Base-by-base conservation (phyloP, 495 filamentous ascomycete genomes). In the Penicillium pulvis region DNA sequence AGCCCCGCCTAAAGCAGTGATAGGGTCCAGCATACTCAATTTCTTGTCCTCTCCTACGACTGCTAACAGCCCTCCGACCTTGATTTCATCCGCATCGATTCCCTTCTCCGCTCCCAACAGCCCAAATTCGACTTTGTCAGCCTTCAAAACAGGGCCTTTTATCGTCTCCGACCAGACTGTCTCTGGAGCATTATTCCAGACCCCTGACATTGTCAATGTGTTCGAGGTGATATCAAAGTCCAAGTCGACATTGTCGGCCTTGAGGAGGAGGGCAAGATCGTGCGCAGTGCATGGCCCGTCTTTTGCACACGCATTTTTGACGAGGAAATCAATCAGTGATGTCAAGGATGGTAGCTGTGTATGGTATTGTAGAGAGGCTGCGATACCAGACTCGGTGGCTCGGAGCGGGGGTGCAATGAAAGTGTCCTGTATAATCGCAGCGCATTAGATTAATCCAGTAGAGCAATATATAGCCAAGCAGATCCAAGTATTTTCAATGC, bases 41-140 rank as follows among this genome's bases (percentile, higher is more conserved):
- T 86, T 83, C 46, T 79, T 75, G 63, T 93, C 87, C 65, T 90
- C 79, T 46, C 91, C 91, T 1, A 97, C 75, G 10, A 93, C 90
- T 4, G 86, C 87, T 51, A 98, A 75, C 42, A 90, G 81, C 6
- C 94, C 94, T 7, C 86, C 88, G 46, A 97, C 78, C 42, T 87
- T 86, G 9, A 97, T 70, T 58, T 93, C 88, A 68, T 90, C 84
- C 0, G 81, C 69, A 56, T 91, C 87, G 10, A 74, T 73, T 23
- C 87, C 81, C 35, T 75, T 76, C 63, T 94, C 90, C 8, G 79
- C 73, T 7, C 81, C 83, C 45, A 98, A 72, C n/a, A 98, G 80
- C 16, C 94, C 94, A 26, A 98, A 80, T 69, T 98, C 94, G 9
- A 91, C 80, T 39, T 80, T 75, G 23, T 78, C 75, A 1, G 65